These are phyloP conservation scores for Endoconidiophora laricicola DNA, from an alignment of 2,329 filamentous ascomycete species.

Conservation along the genomic window DNA sequence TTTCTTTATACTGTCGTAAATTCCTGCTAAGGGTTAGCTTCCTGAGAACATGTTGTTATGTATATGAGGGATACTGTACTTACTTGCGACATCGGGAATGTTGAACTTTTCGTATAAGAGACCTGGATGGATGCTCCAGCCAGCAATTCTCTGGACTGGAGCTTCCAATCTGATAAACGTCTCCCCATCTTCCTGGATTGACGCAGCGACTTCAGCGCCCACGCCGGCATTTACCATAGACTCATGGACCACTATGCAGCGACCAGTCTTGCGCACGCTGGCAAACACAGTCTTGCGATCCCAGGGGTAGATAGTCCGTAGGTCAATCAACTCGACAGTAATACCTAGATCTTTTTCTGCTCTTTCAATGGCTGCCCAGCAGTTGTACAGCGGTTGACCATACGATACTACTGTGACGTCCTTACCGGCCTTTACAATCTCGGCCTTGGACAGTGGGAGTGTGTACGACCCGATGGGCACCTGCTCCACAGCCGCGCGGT, in stretches of 20 bases:
- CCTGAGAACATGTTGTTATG: not conserved
- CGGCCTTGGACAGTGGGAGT: conserved; percentile 73
- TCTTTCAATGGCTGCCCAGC: conserved; percentile 56
- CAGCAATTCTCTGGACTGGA: conserved; percentile 67
- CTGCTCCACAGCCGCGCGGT: conserved; percentile 80
- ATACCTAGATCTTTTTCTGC: conserved; percentile 62
- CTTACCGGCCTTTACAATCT: conserved; percentile 63
- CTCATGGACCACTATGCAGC: conserved; percentile 80
- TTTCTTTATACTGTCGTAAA: conserved; percentile 38
- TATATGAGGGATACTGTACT: conserved; percentile 26
- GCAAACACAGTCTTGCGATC: conserved; percentile 64
- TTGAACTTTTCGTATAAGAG: conserved; percentile 67
- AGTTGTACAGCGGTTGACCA: conserved; percentile 76
- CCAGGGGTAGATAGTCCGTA: conserved; percentile 84
- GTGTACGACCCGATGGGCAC: conserved; percentile 67
- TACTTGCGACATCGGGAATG: conserved; percentile 72
- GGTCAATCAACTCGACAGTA: conserved; percentile 69
- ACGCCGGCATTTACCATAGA: conserved; percentile 81
- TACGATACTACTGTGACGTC: conserved; percentile 78
- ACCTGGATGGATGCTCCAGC: conserved; percentile 77
- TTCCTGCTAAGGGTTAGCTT: conserved; percentile 11
- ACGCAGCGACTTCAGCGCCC: conserved; percentile 75
- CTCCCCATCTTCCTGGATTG: conserved; percentile 59
- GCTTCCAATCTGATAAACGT: conserved; percentile 75
- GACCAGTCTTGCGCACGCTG: conserved; percentile 74